A percentile compares a stretch with the other conserved stretches of the same genome.
Evolutionary conservation across 106 monocot genomes (phyloP).

Genomic region (Iris macrosiphon): DNA sequence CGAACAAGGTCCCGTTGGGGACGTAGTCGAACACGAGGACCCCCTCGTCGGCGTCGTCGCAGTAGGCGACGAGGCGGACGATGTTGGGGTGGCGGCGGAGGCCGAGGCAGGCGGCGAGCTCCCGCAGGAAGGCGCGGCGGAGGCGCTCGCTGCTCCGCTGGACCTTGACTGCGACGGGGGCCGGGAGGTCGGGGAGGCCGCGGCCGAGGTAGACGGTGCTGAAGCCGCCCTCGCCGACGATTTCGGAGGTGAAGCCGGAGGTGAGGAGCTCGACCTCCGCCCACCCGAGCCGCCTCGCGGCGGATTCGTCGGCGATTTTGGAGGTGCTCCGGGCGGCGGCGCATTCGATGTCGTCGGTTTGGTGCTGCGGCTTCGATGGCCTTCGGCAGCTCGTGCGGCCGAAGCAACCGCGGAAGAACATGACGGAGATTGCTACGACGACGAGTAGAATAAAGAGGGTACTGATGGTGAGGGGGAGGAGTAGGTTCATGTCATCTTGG

Average conservation of each 20-base stretch:
- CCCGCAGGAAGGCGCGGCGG: slow-evolving; percentile 49
- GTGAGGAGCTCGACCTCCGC: slow-evolving; percentile 43
- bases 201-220: slow-evolving; percentile 39
- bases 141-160: slow-evolving; percentile 51
- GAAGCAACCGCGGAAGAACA: slow-evolving; percentile 6
- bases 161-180: slow-evolving; percentile 49
- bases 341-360: not conserved
- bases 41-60: slow-evolving; percentile 45
- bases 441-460: not conserved
- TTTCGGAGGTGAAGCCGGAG: slow-evolving; percentile 25
- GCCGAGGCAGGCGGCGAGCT: slow-evolving; percentile 55
- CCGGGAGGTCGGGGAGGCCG: not conserved
- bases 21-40: slow-evolving; percentile 60
- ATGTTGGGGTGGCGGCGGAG: slow-evolving; percentile 43
- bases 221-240: slow-evolving; percentile 51
- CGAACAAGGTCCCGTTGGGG: slow-evolving; percentile 68
- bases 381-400: not conserved
- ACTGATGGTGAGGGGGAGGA: not conserved
- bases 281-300: slow-evolving; percentile 27
- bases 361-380: too few relatives aligned
- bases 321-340: not conserved
- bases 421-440: not conserved
- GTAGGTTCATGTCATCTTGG: not conserved
- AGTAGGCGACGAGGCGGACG: slow-evolving; percentile 65
- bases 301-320: slow-evolving; percentile 1